phyloP scores from a whole-genome alignment of 2,329 filamentous ascomycete species.

The Samsoniella hepiali region DNA sequence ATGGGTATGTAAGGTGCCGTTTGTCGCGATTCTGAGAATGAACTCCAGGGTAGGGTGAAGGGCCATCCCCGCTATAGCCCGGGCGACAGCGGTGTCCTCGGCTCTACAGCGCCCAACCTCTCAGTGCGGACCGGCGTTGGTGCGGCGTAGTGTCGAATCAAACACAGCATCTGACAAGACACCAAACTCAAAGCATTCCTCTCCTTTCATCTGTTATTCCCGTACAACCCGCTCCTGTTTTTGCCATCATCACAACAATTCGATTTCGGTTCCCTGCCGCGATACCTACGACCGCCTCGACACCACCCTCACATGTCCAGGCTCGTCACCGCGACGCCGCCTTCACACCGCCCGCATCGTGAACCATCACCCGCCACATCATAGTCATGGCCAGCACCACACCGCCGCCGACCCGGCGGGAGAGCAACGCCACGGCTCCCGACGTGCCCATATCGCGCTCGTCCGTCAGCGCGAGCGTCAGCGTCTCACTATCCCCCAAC shows the following conservation, averaged over 20 bases:
- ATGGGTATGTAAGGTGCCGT: too few species aligned
- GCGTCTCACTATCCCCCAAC: conserved; percentile 11
- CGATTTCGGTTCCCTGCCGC: not conserved
- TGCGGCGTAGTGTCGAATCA: too few species aligned
- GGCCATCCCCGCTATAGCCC: not conserved
- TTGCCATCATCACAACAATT: not conserved
- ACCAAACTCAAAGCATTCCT: not conserved
- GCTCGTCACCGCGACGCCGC: not conserved
- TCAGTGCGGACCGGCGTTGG: not conserved
- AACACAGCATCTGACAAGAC: not conserved
- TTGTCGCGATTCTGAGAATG: not conserved
- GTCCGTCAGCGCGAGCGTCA: conserved; percentile 11
- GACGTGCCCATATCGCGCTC: conserved; percentile 15
- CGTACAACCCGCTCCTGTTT: not conserved
- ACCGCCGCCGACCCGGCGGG: conserved; percentile 17
- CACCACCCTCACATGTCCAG: not conserved
- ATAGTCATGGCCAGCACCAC: conserved; percentile 16
- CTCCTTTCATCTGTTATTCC: not conserved
- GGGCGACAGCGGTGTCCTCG: not conserved
- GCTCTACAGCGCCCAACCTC: not conserved
- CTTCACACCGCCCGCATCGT: conserved; percentile 32
- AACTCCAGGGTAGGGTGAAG: not conserved
- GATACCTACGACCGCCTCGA: not conserved
- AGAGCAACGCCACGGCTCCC: conserved; percentile 18
- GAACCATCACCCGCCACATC: not conserved